Base-by-base conservation (phyloP, 192 early-diverging fungal genomes). In the Backusella macrospora region DNA sequence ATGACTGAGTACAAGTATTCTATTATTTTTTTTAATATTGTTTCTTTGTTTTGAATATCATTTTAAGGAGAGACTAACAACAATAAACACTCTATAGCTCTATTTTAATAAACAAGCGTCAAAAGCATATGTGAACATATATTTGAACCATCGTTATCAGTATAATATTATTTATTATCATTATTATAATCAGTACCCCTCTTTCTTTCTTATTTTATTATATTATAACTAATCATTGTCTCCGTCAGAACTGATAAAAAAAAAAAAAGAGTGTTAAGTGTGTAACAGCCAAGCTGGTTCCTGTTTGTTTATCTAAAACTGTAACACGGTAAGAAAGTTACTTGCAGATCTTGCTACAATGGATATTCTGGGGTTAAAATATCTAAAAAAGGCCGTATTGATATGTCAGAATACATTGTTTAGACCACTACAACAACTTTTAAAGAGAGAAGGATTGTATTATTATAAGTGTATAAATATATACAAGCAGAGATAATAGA, bases 271-370 rank as follows among this genome's bases (percentile, higher is more conserved):
- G 2, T 59, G 52, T 7, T 59, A 26, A 18, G 23, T 23, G 52
- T 59, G 21, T 59, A 59, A 59, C 52, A 26, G 21, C 0, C 52
- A 21, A 59, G 1, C 52, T 55, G 52, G 23, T 55, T n/a, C 21
- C n/a, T 59, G 21, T 59, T 59, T 59, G 52, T 59, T 52, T 59
- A 23, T 21, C 18, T 23, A 59, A 59, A 26, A 23, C 23, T 59
- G 52, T 59, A 26, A 59, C 52, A 59, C 52, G 26, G 26, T 59
- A 59, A 59, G 26, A 46, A 59, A 59, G 9, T 59, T 8, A 21
- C 26, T 59, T 59, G 52, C 52, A 59, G 52, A 59, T 59, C 52
- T 59, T 59, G 52, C 52, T 59, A 59, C 52, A 59, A 10, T 59
- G 26, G 52, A 23, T 5, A 59, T 59, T 59, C 52, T 59, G 52